Percentiles rank a stretch among this genome's conserved stretches.
Conservation (phyloP, 2,329 filamentous ascomycete species). For the Xylaria sp. region DNA sequence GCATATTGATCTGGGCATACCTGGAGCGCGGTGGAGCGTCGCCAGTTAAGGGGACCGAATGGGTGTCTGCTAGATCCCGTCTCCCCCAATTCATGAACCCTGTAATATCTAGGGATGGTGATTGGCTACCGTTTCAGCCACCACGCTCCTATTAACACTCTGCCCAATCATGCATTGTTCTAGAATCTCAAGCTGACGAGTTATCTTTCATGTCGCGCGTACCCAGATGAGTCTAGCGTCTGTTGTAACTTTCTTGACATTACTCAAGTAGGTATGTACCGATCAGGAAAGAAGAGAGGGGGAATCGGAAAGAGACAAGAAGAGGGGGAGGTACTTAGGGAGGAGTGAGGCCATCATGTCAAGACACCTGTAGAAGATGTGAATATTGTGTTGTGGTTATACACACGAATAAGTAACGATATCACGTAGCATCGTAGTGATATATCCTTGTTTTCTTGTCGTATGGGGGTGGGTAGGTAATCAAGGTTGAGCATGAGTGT, state of each 20-base stretch:
- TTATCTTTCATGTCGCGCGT: not conserved
- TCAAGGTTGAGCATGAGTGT: not conserved
- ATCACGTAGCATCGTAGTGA: too few relatives aligned
- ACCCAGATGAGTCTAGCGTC: not conserved
- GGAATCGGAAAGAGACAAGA: too few relatives aligned
- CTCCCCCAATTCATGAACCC: not conserved
- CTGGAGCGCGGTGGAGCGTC: not conserved
- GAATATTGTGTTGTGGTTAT: not conserved
- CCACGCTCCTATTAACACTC: not conserved
- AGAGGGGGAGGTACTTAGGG: not conserved
- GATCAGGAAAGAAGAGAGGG: too few relatives aligned
- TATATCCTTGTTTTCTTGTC: not conserved
- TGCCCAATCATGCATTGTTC: conserved; percentile 12
- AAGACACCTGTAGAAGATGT: too few relatives aligned
- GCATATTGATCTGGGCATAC: not conserved
- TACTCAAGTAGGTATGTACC: not conserved
- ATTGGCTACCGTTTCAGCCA: conserved; percentile 17
- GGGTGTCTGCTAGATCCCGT: not conserved
- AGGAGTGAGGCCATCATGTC: too few relatives aligned
- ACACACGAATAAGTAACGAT: not conserved
- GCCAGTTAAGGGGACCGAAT: not conserved
- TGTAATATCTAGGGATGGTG: not conserved
- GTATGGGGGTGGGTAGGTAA: not conserved
- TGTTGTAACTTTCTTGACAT: not conserved
- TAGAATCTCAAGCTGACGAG: conserved; percentile 24